These are phyloP conservation scores for Cyclotella atomus DNA, from an alignment of 108 stramenopile genomes.

Conservation along the genomic window DNA sequence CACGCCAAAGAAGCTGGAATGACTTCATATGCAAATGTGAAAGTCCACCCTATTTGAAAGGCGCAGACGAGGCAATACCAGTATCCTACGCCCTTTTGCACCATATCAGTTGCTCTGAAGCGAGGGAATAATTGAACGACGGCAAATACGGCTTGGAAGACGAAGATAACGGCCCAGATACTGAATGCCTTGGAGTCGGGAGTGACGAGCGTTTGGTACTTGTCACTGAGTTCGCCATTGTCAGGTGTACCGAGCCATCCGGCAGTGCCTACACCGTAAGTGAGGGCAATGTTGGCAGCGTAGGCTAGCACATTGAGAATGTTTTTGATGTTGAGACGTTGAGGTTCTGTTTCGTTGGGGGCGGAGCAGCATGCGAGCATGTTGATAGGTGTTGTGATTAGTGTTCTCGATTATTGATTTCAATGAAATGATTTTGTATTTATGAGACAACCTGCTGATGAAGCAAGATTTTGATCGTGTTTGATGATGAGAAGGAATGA, in stretches of 20 bases:
- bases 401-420: too few relatives aligned
- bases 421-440: too few relatives aligned
- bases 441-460: too few relatives aligned
- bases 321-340: conserved; percentile 54
- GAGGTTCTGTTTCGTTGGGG: neutral
- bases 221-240: conserved; percentile 64
- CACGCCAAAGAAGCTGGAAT: conserved; percentile 56
- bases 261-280: conserved; percentile 60
- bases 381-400: too few relatives aligned
- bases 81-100: conserved; percentile 58
- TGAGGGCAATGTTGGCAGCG: conserved; percentile 61
- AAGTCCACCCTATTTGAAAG: conserved; percentile 71
- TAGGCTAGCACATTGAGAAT: conserved; percentile 69
- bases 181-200: conserved; percentile 72
- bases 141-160: conserved; percentile 63
- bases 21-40: conserved; percentile 68
- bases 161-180: conserved; percentile 87
- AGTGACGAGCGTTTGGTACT: conserved; percentile 88
- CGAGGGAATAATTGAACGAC: conserved; percentile 60
- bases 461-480: too few relatives aligned
- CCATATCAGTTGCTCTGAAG: conserved; percentile 43
- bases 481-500: too few relatives aligned
- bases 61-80: conserved; percentile 61
- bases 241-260: conserved; percentile 44
- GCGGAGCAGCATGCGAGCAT: conserved; percentile 12